Base-by-base conservation (phyloP, 2,329 filamentous ascomycete genomes). In the Diaporthe capsici region DNA sequence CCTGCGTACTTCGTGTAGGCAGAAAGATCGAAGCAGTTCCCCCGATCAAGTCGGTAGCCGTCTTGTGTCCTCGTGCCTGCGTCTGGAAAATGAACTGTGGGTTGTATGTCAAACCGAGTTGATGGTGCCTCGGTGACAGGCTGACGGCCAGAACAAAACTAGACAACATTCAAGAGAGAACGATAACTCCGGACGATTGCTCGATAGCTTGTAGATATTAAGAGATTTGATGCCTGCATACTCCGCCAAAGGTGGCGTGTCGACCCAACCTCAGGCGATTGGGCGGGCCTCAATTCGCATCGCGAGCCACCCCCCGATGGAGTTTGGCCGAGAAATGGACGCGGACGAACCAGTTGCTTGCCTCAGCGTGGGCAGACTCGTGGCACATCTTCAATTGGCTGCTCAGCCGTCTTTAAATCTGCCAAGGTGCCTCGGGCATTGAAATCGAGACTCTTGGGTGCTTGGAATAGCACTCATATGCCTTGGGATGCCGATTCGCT, bases 161-260 rank as follows among this genome's bases (percentile, higher is more conserved):
- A 20, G 63, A 39, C 63, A 39, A 67, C 12, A 67, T n/a, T 20
- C 31, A 51, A 37, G 44, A 25, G 44, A 51, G 20, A 9, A 25
- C 5, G 17, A 25, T 5, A 4, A 67, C 25, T 0, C 17, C 28
- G 10, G 31, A 13, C 20, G 8, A 20, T 37, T 37, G 28, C 37
- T 37, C 3, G 57, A 61, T 42, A 63, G n/a, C 57, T 42, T 57
- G 37, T 63, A 63, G 44, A 28, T 63, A 63, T 63, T 13, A 72
- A 72, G 44, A 28, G 20, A n/a, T n/a, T n/a, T 44, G n/a, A 72
- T 28, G 28, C 28, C 42, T 39, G 37, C 25, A 25, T 57, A 34
- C 57, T 72, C 70, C 57, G 44, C 34, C 34, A 72, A 39, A 28
- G 13, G 71, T 60, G 71, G 71, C 57, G 60, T 72, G 44, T 63